Evolutionary conservation across 441 rosid species (phyloP).

Genomic region (Gossypium trilobum): DNA sequence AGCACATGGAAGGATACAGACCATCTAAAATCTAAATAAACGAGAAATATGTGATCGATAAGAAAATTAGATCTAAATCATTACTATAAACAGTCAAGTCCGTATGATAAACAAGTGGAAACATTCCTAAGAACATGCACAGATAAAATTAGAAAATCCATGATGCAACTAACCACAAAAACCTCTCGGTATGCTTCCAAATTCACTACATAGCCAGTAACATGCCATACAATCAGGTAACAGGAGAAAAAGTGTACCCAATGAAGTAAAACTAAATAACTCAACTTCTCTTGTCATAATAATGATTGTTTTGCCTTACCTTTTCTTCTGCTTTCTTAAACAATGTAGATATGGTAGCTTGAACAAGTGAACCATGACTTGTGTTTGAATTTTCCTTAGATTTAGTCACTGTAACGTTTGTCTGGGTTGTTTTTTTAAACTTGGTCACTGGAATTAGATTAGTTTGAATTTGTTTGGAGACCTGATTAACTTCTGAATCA

Average conservation of each 20-base stretch:
- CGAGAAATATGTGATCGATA: neutral
- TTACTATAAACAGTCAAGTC: neutral
- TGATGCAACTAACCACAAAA: neutral
- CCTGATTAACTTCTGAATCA: constrained; percentile 19
- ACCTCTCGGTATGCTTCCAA: neutral
- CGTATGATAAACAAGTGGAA: neutral
- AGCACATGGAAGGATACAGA: neutral
- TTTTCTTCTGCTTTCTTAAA: constrained; percentile 68
- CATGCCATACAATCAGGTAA: neutral
- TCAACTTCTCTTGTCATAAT: constrained; percentile 8
- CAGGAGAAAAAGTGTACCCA: neutral
- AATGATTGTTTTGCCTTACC: constrained; percentile 22
- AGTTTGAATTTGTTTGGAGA: constrained; percentile 20
- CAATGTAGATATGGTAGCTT: constrained; percentile 61
- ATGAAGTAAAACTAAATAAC: constrained; percentile 7
- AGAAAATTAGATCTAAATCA: neutral
- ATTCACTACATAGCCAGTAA: neutral
- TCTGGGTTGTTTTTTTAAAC: constrained; percentile 22
- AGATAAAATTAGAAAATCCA: neutral
- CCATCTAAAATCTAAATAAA: neutral
- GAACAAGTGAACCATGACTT: constrained; percentile 55
- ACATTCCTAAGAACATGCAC: neutral
- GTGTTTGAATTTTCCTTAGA: constrained; percentile 26
- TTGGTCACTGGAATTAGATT: constrained; percentile 22
- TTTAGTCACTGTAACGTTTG: constrained; percentile 22